A percentile compares a stretch with the other conserved stretches of the same genome.
Conservation (phyloP, 2,329 filamentous ascomycete species). For the Coniochaeta pulveracea region DNA sequence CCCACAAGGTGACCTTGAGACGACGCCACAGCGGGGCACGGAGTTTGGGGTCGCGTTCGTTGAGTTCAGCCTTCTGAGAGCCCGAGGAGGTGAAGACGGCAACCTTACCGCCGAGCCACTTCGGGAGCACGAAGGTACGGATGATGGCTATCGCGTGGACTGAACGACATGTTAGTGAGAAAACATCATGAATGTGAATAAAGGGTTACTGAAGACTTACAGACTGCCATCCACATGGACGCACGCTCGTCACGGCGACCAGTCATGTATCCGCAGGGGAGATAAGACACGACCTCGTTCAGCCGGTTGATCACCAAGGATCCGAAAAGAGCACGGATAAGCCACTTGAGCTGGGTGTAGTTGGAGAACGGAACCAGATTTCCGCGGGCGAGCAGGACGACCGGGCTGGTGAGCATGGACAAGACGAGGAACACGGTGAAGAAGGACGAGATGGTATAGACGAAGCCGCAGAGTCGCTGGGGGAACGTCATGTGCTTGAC, state of each 20-base stretch:
- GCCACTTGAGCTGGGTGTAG: slow-evolving; percentile 43
- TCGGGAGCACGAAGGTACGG: slow-evolving; percentile 45
- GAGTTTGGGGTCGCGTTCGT: slow-evolving; percentile 42
- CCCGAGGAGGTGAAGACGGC: slow-evolving; percentile 52
- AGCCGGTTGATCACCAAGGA: slow-evolving; percentile 38
- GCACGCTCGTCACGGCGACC: slow-evolving; percentile 44
- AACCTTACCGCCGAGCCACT: slow-evolving; percentile 46
- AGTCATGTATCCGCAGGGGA: slow-evolving; percentile 47
- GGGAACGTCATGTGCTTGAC: slow-evolving; percentile 41
- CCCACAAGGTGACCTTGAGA: slow-evolving; percentile 40
- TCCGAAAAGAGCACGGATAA: slow-evolving; percentile 43
- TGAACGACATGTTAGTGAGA: neutral
- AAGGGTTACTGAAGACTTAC: slow-evolving; percentile 20
- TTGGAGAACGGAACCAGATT: slow-evolving; percentile 44
- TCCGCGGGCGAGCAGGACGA: slow-evolving; percentile 45
- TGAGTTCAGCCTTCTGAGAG: slow-evolving; percentile 40
- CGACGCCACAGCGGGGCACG: slow-evolving; percentile 41
- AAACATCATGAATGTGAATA: neutral
- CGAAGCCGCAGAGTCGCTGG: slow-evolving; percentile 46
- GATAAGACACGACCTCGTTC: slow-evolving; percentile 45
- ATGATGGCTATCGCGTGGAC: slow-evolving; percentile 40
- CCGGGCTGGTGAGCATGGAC: slow-evolving; percentile 40
- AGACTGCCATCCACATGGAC: slow-evolving; percentile 53
- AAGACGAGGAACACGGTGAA: slow-evolving; percentile 41
- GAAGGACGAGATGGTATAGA: slow-evolving; percentile 42